Percentiles rank a stretch among this genome's conserved stretches.
Evolutionary conservation across 2,329 filamentous ascomycete species (phyloP).

Genomic region (Colletotrichum abscissum): DNA sequence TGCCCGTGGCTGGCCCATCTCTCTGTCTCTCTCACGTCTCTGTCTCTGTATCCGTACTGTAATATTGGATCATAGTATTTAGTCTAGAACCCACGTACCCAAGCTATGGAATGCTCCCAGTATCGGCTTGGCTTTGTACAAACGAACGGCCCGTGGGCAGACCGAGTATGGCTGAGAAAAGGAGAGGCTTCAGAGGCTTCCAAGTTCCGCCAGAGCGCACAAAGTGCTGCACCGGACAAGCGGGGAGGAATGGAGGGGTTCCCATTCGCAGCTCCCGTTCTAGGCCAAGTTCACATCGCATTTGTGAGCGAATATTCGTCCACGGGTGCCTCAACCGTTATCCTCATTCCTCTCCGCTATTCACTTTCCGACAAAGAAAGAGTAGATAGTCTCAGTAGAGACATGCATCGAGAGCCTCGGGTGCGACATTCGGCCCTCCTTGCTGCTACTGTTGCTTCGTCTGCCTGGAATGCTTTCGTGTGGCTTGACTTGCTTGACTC

Average conservation of each 20-base stretch:
- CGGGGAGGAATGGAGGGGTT: conserved; percentile 1
- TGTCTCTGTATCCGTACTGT: not conserved
- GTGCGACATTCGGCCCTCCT: not conserved
- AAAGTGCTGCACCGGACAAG: not conserved
- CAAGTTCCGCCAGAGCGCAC: not conserved
- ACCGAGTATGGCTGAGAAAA: not conserved
- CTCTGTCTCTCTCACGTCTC: not conserved
- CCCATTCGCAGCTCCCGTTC: not conserved
- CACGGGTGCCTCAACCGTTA: not conserved
- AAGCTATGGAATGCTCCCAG: not conserved
- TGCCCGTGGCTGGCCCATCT: not conserved
- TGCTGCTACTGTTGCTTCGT: not conserved
- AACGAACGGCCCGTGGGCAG: not conserved
- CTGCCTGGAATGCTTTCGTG: not conserved
- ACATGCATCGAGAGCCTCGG: not conserved
- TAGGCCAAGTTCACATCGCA: not conserved
- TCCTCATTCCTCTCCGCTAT: not conserved
- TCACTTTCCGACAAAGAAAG: not conserved
- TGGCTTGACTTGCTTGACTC: conserved; percentile 19
- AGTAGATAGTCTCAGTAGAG: not conserved
- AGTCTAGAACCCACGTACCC: not conserved
- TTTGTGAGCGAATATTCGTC: not conserved
- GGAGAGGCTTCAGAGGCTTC: not conserved
- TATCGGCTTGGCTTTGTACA: not conserved
- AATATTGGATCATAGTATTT: not conserved